A percentile compares a stretch with the other conserved stretches of the same genome.
phyloP scores from a whole-genome alignment of 805 yeast species.

The Hanseniaspora meyeri region DNA sequence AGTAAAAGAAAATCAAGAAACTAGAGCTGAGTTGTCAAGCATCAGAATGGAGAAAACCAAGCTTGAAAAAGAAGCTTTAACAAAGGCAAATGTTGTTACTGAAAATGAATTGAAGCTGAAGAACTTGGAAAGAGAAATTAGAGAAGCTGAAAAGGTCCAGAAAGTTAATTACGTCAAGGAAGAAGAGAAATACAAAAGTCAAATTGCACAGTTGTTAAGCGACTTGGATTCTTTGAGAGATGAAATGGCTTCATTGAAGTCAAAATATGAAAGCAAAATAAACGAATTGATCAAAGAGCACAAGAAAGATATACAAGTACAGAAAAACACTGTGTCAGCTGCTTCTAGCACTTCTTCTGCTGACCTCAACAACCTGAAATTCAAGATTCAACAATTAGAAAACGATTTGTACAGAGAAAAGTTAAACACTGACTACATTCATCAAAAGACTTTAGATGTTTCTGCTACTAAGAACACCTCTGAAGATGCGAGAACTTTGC shows the following conservation, averaged over 20 bases:
- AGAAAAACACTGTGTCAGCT: conserved; percentile 21
- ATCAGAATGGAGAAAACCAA: conserved; percentile 30
- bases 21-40: conserved; percentile 31
- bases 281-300: not conserved
- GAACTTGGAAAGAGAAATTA: conserved; percentile 28
- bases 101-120: conserved; percentile 17
- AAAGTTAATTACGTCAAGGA: conserved; percentile 16
- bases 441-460: conserved; percentile 25
- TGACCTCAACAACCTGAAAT: conserved; percentile 27
- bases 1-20: conserved; percentile 34
- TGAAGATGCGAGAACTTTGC: conserved; percentile 25
- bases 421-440: conserved; percentile 23
- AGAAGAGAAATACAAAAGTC: conserved; percentile 21
- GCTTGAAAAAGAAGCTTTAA: conserved; percentile 14
- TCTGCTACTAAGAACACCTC: conserved; percentile 23
- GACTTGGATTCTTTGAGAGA: conserved; percentile 23
- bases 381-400: conserved; percentile 30
- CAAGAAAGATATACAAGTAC: conserved; percentile 25
- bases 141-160: conserved; percentile 26
- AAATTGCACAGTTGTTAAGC: conserved; percentile 19
- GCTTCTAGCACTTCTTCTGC: not conserved
- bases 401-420: conserved; percentile 26
- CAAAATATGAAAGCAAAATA: conserved; percentile 23
- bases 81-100: not conserved
- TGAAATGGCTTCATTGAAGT: conserved; percentile 32